phyloP scores from a whole-genome alignment of 768 basidiomycete species.

The Coprinopsis marcescibilis region DNA sequence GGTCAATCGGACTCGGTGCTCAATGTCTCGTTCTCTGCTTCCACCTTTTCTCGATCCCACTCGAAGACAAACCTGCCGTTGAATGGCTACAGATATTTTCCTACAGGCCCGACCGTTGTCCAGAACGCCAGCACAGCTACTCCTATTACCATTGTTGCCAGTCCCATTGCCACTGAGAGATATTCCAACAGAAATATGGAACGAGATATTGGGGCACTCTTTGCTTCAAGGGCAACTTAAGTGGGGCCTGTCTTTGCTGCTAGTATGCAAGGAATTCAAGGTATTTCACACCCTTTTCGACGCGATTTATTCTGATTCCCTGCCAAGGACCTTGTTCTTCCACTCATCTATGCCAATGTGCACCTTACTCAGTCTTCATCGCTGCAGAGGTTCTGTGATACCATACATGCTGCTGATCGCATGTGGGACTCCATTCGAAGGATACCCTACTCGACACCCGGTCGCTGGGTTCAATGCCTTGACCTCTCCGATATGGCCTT shows the following conservation, averaged over 20 bases:
- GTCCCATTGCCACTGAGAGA: slow-evolving; percentile 41
- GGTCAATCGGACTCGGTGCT: too few species aligned
- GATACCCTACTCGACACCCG: slow-evolving; percentile 82
- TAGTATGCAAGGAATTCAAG: slow-evolving; percentile 42
- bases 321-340: slow-evolving; percentile 56
- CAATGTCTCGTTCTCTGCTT: too few species aligned
- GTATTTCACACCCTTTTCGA: slow-evolving; percentile 21
- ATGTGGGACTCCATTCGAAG: slow-evolving; percentile 87
- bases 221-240: slow-evolving; percentile 20
- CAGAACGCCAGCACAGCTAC: slow-evolving; percentile 47
- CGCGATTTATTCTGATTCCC: not conserved
- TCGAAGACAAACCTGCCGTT: too few species aligned
- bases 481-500: slow-evolving; percentile 57
- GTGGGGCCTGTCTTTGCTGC: slow-evolving; percentile 30
- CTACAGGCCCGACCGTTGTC: slow-evolving; percentile 66
- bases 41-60: too few species aligned
- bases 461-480: slow-evolving; percentile 76
- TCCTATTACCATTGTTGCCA: slow-evolving; percentile 67
- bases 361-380: slow-evolving; percentile 34
- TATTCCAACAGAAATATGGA: slow-evolving; percentile 71
- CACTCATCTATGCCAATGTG: slow-evolving; percentile 59
- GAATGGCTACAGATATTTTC: slow-evolving; percentile 21
- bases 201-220: slow-evolving; percentile 46
- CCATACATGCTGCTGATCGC: slow-evolving; percentile 58
- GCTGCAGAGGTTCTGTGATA: slow-evolving; percentile 54